Evolutionary conservation across 176 grass and related monocot genomes (phyloP).

Genomic region (Microstegium vimineum): DNA sequence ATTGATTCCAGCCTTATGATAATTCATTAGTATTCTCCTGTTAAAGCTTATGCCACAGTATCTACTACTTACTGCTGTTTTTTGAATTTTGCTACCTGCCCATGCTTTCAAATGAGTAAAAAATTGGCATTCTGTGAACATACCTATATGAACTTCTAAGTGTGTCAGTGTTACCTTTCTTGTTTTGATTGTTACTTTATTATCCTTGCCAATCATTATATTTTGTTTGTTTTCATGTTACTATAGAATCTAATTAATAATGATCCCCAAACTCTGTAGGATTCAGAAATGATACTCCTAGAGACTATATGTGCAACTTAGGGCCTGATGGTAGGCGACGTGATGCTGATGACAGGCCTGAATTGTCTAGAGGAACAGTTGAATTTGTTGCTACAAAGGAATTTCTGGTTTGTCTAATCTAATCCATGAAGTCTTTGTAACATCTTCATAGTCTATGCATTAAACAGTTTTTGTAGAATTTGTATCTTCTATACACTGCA

Average conservation of each 20-base stretch:
- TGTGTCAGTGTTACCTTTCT: background rate
- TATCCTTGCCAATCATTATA: background rate
- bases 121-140: background rate
- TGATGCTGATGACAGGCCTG: conserved; percentile 97
- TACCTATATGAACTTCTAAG: background rate
- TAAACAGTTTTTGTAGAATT: background rate
- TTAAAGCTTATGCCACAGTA: background rate
- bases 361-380: conserved; percentile 94
- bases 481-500: background rate
- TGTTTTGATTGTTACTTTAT: background rate
- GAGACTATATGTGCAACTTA: conserved; percentile 96
- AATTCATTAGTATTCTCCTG: background rate
- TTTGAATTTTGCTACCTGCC: background rate
- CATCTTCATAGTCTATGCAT: background rate
- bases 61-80: background rate
- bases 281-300: conserved; percentile 87
- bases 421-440: conserved; percentile 14
- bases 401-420: conserved; percentile 76
- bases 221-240: background rate
- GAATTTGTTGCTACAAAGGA: conserved; percentile 98
- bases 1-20: conserved; percentile 13
- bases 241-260: background rate
- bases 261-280: conserved; percentile 33
- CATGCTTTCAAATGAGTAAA: background rate
- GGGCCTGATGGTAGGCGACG: conserved; percentile 91